Percentiles rank a stretch among this genome's conserved stretches.
These are phyloP conservation scores for Gastrolobium bilobum DNA, from an alignment of 306 rosid species.

Conservation along the genomic window DNA sequence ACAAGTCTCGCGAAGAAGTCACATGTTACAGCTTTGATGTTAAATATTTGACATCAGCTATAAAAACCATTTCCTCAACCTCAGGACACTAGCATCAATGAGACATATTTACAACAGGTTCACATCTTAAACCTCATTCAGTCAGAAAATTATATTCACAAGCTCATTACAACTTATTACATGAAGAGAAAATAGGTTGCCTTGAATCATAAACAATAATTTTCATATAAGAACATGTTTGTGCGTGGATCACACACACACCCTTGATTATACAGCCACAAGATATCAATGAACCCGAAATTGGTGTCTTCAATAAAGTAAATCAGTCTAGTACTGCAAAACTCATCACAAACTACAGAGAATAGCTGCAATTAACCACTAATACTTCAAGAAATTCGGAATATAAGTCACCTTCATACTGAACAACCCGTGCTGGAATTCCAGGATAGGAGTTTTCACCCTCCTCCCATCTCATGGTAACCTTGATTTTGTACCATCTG, in stretches of 20 bases:
- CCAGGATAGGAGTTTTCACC: slow-evolving; percentile 68
- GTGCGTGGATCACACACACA: slow-evolving; percentile 7
- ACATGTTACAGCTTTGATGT: background rate
- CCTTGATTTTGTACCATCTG: slow-evolving; percentile 93
- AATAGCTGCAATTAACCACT: slow-evolving; percentile 29
- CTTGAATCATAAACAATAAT: background rate
- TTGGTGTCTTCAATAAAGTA: background rate
- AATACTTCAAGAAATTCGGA: slow-evolving; percentile 31
- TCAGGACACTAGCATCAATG: background rate
- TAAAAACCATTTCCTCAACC: background rate
- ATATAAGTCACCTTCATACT: slow-evolving; percentile 81
- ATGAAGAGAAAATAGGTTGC: background rate
- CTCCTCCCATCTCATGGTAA: slow-evolving; percentile 84
- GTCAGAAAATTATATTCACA: background rate
- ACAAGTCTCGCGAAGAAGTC: background rate
- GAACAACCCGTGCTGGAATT: slow-evolving; percentile 93
- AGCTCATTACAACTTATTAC: slow-evolving; percentile 4
- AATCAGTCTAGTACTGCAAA: slow-evolving; percentile 26
- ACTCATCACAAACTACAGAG: slow-evolving; percentile 34
- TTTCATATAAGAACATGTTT: slow-evolving; percentile 1
- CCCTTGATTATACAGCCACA: slow-evolving; percentile 11
- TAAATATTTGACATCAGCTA: slow-evolving; percentile 21
- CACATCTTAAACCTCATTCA: slow-evolving; percentile 16
- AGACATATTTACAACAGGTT: slow-evolving; percentile 1
- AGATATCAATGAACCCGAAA: slow-evolving; percentile 38